These are phyloP conservation scores for Cucurbita argyrosperma DNA, from an alignment of 306 rosid species.

Conservation along the genomic window DNA sequence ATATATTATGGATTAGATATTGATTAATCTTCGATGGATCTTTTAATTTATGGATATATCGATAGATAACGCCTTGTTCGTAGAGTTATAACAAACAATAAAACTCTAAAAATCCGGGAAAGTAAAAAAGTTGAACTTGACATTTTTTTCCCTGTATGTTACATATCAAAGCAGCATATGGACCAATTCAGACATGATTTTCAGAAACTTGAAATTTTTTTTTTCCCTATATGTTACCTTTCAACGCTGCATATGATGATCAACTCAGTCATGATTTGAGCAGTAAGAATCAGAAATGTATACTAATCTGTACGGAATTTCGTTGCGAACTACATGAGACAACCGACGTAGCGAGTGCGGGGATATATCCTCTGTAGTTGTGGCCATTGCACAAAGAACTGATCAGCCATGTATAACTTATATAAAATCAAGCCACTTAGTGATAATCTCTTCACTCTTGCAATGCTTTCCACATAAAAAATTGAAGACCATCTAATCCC, in stretches of 20 bases:
- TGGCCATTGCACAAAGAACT: constrained; percentile 90
- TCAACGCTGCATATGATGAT: background rate
- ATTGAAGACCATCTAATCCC: constrained; percentile 80
- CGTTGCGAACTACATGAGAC: constrained; percentile 56
- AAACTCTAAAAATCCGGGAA: background rate
- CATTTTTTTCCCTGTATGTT: background rate
- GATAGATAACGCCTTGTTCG: background rate
- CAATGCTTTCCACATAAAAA: constrained; percentile 90
- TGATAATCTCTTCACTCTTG: constrained; percentile 84
- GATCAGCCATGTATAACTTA: constrained; percentile 65
- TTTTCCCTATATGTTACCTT: background rate
- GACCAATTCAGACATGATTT: background rate
- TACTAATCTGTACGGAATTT: background rate
- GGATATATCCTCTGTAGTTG: constrained; percentile 61
- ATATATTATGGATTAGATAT: too few relatives aligned
- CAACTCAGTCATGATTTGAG: background rate
- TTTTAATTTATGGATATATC: too few relatives aligned
- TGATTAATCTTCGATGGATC: too few relatives aligned
- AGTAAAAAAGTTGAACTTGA: background rate
- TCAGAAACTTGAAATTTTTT: background rate
- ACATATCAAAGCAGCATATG: background rate
- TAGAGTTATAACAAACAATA: background rate
- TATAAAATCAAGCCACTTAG: constrained; percentile 79
- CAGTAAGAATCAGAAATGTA: background rate
- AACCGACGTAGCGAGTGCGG: constrained; percentile 62